Percentiles rank a stretch among this genome's conserved stretches.
phyloP scores from a whole-genome alignment of 2,329 filamentous ascomycete genomes.

The Albophoma yamanashiensis region DNA sequence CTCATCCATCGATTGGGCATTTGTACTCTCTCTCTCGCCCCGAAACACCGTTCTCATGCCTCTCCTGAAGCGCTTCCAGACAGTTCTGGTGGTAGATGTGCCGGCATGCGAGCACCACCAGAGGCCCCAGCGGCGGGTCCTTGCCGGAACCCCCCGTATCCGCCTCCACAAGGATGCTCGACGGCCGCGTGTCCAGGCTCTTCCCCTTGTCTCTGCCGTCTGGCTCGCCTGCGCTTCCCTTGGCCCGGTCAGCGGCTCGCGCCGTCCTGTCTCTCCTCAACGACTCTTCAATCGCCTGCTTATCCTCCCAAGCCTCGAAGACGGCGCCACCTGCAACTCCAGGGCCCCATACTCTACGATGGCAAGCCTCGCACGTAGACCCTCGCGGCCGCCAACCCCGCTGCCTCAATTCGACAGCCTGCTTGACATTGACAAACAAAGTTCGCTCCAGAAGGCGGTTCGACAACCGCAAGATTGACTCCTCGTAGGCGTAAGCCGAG shows the following conservation, averaged over 20 bases:
- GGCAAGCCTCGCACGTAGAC: conserved; percentile 81
- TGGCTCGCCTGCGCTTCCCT: conserved; percentile 21
- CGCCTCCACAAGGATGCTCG: conserved; percentile 28
- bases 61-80: conserved; percentile 52
- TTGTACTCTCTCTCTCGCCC: conserved; percentile 38
- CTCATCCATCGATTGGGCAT: conserved; percentile 46
- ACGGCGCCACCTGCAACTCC: conserved; percentile 61
- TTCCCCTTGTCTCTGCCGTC: conserved; percentile 34
- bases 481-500: conserved; percentile 89
- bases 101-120: conserved; percentile 59
- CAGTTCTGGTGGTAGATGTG: conserved; percentile 62
- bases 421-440: conserved; percentile 71
- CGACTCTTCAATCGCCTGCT: conserved; percentile 35
- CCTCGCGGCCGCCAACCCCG: conserved; percentile 82
- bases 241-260: conserved; percentile 22
- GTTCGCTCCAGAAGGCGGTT: conserved; percentile 82
- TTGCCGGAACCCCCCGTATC: conserved; percentile 11
- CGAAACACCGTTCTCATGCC: conserved; percentile 36
- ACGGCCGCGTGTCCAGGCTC: conserved; percentile 24
- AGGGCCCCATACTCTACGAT: conserved; percentile 76
- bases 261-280: conserved; percentile 34
- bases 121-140: conserved; percentile 46
- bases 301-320: conserved; percentile 73
- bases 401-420: conserved; percentile 64
- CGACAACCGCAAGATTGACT: conserved; percentile 75